Evolutionary conservation across 257 asterid genomes (phyloP).

Genomic region (Nyctanthes arbortristis): DNA sequence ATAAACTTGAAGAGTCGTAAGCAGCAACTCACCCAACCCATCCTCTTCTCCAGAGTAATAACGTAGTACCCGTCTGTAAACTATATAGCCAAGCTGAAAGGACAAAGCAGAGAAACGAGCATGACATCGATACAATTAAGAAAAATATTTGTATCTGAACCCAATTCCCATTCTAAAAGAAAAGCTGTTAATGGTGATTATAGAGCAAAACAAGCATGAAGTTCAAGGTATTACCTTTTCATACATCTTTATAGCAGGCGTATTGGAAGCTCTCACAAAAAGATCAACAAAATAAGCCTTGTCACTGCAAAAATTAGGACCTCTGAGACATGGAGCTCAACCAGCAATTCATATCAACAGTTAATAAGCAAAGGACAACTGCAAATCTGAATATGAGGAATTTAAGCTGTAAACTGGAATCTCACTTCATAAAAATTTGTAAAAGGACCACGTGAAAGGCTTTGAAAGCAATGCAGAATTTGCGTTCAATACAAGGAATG

Average conservation of each 20-base stretch:
- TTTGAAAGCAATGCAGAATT: background rate
- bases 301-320: constrained; percentile 47
- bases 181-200: too few species aligned
- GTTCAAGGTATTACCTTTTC: constrained; percentile 65
- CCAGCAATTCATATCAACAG: background rate
- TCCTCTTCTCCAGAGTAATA: constrained; percentile 98
- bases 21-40: constrained; percentile 74
- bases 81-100: constrained; percentile 79
- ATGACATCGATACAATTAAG: background rate
- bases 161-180: background rate
- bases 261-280: constrained; percentile 95
- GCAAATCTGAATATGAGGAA: background rate
- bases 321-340: constrained; percentile 8
- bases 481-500: background rate
- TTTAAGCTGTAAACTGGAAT: background rate
- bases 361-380: background rate
- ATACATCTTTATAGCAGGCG: constrained; percentile 98
- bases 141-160: background rate
- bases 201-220: background rate
- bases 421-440: background rate
- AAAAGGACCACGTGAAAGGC: background rate
- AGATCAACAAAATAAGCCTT: constrained; percentile 96
- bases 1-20: background rate
- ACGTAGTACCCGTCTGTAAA: constrained; percentile 88
- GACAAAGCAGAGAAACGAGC: constrained; percentile 10